A percentile compares a stretch with the other conserved stretches of the same genome.
Conservation (phyloP, 768 basidiomycete species). For the Lactarius quietus region DNA sequence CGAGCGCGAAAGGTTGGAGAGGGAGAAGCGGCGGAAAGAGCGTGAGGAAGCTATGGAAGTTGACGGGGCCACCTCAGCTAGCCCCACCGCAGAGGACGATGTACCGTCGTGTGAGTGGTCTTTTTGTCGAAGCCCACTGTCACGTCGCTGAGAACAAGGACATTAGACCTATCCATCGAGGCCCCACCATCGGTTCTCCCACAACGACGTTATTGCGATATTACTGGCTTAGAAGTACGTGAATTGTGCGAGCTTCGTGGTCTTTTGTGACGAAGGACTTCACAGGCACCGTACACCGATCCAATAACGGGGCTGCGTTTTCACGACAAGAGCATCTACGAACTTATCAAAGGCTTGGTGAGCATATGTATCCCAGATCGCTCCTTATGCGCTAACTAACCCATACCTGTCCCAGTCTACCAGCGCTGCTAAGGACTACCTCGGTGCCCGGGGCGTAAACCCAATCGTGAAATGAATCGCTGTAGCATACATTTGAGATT, state of each 20-base stretch:
- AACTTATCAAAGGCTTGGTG: conserved; percentile 72
- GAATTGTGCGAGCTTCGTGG: neutral
- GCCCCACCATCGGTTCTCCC: conserved; percentile 81
- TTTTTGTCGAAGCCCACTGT: neutral
- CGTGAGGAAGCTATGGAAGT: conserved; percentile 54
- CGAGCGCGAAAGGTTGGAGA: conserved; percentile 66
- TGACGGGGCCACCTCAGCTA: conserved; percentile 38
- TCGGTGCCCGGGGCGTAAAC: conserved; percentile 49
- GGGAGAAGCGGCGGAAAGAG: conserved; percentile 54
- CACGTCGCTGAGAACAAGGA: neutral
- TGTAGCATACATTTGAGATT: too few relatives aligned
- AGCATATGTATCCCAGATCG: conserved; percentile 22
- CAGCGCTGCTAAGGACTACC: conserved; percentile 71
- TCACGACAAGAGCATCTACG: conserved; percentile 86
- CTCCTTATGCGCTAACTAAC: neutral
- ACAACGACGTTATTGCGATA: conserved; percentile 77
- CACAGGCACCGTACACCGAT: conserved; percentile 78
- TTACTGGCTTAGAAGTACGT: conserved; percentile 74
- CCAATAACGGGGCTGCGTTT: conserved; percentile 76
- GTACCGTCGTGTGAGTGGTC: conserved; percentile 60
- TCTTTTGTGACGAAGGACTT: neutral
- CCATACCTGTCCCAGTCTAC: conserved; percentile 45
- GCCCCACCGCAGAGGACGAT: conserved; percentile 48
- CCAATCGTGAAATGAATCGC: conserved; percentile 34
- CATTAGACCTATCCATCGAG: conserved; percentile 72